Conservation (phyloP, 768 basidiomycete species). For the Rhizopogon vulgaris region DNA sequence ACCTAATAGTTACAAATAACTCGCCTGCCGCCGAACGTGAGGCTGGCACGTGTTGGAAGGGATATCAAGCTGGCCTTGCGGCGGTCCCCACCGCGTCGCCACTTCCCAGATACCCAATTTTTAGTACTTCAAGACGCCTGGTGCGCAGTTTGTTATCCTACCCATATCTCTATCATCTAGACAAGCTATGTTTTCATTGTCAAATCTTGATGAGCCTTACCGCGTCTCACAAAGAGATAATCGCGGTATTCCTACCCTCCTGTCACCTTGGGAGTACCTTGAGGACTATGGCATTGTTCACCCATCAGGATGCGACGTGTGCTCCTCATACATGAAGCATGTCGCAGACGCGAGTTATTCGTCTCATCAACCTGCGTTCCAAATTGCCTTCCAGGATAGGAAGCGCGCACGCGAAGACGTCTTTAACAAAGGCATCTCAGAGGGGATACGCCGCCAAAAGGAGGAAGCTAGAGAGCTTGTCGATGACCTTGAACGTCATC, state of each 20-base stretch:
- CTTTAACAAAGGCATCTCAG: constrained; percentile 33
- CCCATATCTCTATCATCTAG: constrained; percentile 4
- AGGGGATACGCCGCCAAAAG: constrained; percentile 36
- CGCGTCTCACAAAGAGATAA: constrained; percentile 22
- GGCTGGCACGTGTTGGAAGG: constrained; percentile 21
- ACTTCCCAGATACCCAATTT: constrained; percentile 15
- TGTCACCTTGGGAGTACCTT: constrained; percentile 35
- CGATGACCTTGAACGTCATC: constrained; percentile 28
- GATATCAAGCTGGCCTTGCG: constrained; percentile 21
- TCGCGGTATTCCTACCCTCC: constrained; percentile 26
- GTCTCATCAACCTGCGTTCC: constrained; percentile 31
- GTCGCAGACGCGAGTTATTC: constrained; percentile 34
- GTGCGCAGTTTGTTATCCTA: constrained; percentile 12
- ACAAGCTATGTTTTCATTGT: constrained; percentile 25
- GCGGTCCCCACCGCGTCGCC: constrained; percentile 5
- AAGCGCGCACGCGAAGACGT: constrained; percentile 32
- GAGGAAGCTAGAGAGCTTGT: constrained; percentile 30
- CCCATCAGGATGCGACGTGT: constrained; percentile 31
- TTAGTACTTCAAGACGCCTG: constrained; percentile 10
- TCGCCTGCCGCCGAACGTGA: constrained; percentile 21
- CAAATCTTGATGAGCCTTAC: constrained; percentile 26
- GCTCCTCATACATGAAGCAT: constrained; percentile 34
- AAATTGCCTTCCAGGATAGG: constrained; percentile 34
- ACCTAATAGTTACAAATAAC: constrained; percentile 22
- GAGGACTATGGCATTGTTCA: constrained; percentile 36